phyloP scores from a whole-genome alignment of 352 stramenopile species.

The Globisporangium cederbergense region DNA sequence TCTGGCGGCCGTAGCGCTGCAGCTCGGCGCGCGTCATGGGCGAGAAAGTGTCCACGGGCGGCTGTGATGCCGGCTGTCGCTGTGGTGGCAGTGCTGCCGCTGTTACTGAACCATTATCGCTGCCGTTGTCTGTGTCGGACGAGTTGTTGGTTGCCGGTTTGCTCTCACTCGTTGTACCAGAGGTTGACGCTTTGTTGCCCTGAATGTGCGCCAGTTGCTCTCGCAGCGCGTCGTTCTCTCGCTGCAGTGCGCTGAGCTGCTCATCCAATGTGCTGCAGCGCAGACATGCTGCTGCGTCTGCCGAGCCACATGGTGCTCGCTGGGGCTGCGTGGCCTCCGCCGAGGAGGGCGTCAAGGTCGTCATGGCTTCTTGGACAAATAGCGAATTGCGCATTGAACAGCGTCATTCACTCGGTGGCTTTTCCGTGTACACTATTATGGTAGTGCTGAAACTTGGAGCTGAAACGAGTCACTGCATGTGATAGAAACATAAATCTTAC shows the following conservation, averaged over 20 bases:
- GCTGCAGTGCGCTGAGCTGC: slow-evolving; percentile 9
- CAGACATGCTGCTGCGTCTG: not conserved
- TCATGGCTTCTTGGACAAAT: not conserved
- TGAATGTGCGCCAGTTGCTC: slow-evolving; percentile 7
- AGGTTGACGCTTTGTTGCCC: not conserved
- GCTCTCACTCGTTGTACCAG: not conserved
- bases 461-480: no score
- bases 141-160: not conserved
- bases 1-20: slow-evolving; percentile 93
- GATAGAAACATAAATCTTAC: not conserved
- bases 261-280: slow-evolving; percentile 42
- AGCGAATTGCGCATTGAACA: not conserved
- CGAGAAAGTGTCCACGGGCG: slow-evolving; percentile 23
- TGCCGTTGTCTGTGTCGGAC: slow-evolving; percentile 1
- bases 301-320: not conserved
- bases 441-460: not conserved
- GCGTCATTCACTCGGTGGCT: not conserved
- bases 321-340: not conserved
- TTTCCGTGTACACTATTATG: not conserved
- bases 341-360: not conserved
- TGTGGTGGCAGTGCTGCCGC: not conserved
- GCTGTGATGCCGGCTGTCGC: not conserved
- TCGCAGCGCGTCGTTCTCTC: slow-evolving; percentile 17
- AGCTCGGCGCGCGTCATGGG: slow-evolving; percentile 45
- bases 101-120: no score